A percentile compares a stretch with the other conserved stretches of the same genome.
Conservation (phyloP, 2,329 filamentous ascomycete species). For the Hymenoscyphus repandus region DNA sequence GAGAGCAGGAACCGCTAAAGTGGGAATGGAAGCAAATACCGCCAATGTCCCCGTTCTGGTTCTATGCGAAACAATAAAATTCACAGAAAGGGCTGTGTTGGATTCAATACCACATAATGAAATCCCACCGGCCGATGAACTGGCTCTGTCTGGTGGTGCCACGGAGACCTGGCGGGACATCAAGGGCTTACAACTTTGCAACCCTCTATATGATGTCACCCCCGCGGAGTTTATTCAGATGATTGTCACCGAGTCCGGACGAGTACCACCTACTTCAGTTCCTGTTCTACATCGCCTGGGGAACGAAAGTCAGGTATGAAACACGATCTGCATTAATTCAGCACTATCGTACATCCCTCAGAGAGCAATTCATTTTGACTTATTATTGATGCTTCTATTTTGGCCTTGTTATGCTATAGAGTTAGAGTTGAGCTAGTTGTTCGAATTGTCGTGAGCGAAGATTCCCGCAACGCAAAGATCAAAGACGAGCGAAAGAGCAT, state of each 20-base stretch:
- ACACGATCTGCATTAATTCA: not conserved
- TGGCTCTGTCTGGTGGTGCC: constrained; percentile 36
- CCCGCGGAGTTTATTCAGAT: constrained; percentile 80
- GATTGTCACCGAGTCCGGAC: constrained; percentile 88
- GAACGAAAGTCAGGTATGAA: constrained; percentile 30
- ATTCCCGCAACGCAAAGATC: too few relatives aligned
- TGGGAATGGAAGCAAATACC: constrained; percentile 77
- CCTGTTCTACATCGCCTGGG: constrained; percentile 64
- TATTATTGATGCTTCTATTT: too few relatives aligned
- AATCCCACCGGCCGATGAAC: constrained; percentile 70
- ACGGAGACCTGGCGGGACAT: constrained; percentile 53
- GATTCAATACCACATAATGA: constrained; percentile 95
- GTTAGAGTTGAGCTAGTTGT: too few relatives aligned
- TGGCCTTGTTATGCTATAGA: too few relatives aligned
- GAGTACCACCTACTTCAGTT: constrained; percentile 79
- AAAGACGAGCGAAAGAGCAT: too few relatives aligned
- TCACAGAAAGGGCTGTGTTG: constrained; percentile 81
- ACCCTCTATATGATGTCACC: constrained; percentile 89
- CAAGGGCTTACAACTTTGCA: constrained; percentile 56
- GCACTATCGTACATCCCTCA: not conserved
- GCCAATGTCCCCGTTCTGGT: constrained; percentile 77
- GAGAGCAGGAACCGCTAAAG: constrained; percentile 76
- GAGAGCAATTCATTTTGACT: not conserved
- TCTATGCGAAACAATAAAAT: constrained; percentile 92
- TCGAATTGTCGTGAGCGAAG: too few relatives aligned